A percentile compares a stretch with the other conserved stretches of the same genome.
phyloP scores from a whole-genome alignment of 106 monocot genomes.

The Acorus gramineus region DNA sequence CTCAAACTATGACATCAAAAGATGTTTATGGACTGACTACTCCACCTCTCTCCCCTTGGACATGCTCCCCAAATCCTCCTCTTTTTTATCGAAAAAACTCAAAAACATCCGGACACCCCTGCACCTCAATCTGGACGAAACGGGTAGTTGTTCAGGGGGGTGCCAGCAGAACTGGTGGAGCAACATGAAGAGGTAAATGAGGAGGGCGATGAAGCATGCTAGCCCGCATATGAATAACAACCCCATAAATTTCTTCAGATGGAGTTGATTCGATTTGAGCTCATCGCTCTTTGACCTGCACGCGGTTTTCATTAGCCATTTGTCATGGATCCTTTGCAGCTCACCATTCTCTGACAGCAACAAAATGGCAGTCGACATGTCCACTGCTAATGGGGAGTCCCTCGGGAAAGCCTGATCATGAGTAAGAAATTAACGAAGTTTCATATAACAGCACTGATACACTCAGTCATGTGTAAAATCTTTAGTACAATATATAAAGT shows the following conservation, averaged over 20 bases:
- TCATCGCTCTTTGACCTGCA: slow-evolving; percentile 34
- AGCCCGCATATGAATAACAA: slow-evolving; percentile 65
- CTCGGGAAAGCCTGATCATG: slow-evolving; percentile 49
- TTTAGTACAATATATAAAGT: background rate
- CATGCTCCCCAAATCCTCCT: slow-evolving; percentile 20
- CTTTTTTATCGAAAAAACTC: slow-evolving; percentile 42
- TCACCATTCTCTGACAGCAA: slow-evolving; percentile 83
- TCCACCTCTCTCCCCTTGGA: background rate
- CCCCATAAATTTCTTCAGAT: slow-evolving; percentile 51
- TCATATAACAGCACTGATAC: no score
- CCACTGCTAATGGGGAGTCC: slow-evolving; percentile 64
- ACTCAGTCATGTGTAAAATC: background rate
- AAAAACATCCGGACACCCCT: slow-evolving; percentile 31
- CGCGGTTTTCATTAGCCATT: slow-evolving; percentile 42
- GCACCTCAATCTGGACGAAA: slow-evolving; percentile 9
- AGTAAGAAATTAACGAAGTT: background rate
- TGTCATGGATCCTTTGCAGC: slow-evolving; percentile 64
- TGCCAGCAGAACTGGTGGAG: slow-evolving; percentile 36
- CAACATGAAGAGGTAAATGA: slow-evolving; percentile 34
- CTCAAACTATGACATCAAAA: no score
- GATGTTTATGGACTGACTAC: no score
- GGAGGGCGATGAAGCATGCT: slow-evolving; percentile 46
- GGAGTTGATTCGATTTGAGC: slow-evolving; percentile 37
- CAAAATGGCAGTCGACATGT: slow-evolving; percentile 76
- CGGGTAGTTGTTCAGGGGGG: slow-evolving; percentile 1